Percentiles rank a stretch among this genome's conserved stretches.
These are phyloP conservation scores for Mycena kentingensis DNA, from an alignment of 768 basidiomycete genomes.

Conservation along the genomic window DNA sequence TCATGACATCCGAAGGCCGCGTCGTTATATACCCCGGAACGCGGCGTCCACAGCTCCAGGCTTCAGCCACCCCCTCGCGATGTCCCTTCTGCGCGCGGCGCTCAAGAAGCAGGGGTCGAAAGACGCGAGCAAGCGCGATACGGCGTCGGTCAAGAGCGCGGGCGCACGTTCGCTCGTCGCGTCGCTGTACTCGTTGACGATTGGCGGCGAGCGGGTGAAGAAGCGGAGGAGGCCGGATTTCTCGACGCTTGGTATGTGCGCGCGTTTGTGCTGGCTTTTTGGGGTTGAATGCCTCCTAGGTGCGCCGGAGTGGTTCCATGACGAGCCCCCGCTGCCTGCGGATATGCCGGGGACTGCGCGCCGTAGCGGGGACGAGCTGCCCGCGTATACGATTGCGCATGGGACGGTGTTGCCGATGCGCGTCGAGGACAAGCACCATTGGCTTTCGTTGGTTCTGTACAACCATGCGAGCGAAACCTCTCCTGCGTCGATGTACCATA, in stretches of 20 bases:
- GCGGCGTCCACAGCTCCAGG: no score
- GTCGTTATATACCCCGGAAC: no score
- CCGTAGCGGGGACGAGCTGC: constrained; percentile 6
- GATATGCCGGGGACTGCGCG: constrained; percentile 21
- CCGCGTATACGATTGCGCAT: constrained; percentile 19
- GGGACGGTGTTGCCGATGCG: constrained; percentile 16
- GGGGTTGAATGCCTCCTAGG: no score
- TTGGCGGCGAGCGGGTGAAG: constrained; percentile 20
- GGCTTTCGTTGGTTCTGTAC: constrained; percentile 20
- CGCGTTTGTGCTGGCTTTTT: no score
- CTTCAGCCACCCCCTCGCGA: no score
- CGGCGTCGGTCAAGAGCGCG: constrained; percentile 20
- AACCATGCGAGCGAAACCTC: constrained; percentile 18
- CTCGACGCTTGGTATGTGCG: constrained; percentile 7
- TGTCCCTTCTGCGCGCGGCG: constrained; percentile 23
- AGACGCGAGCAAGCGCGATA: constrained; percentile 9
- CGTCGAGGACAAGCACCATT: constrained; percentile 17
- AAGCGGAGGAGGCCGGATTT: constrained; percentile 21
- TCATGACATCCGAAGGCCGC: no score
- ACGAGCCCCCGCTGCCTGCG: constrained; percentile 7
- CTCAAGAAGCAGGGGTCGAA: constrained; percentile 17
- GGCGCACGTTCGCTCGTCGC: constrained; percentile 22
- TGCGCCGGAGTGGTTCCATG: constrained; percentile 19
- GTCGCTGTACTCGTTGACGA: constrained; percentile 18
- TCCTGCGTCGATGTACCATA: constrained; percentile 20